phyloP scores from a whole-genome alignment of 2,329 filamentous ascomycete species.

The Talaromyces sp. region DNA sequence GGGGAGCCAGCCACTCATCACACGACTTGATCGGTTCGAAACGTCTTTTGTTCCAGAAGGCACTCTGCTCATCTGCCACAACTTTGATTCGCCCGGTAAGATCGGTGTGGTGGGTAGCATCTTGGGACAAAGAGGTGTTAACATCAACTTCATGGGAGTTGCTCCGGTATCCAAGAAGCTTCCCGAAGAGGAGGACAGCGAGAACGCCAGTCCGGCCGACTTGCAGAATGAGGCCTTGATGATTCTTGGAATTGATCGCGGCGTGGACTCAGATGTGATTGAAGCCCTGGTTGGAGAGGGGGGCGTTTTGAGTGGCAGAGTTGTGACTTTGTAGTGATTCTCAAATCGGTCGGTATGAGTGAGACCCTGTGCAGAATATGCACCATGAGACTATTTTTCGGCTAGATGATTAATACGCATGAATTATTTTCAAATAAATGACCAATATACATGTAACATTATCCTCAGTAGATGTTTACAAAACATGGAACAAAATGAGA shows the following conservation, averaged over 20 bases:
- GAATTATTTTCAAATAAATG: too few species aligned
- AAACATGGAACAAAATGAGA: not conserved
- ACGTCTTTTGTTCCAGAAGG: constrained; percentile 69
- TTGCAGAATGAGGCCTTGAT: constrained; percentile 65
- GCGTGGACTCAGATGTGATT: constrained; percentile 53
- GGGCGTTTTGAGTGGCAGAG: constrained; percentile 49
- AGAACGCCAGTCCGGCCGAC: constrained; percentile 21
- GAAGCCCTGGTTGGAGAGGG: constrained; percentile 44
- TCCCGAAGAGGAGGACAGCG: constrained; percentile 8
- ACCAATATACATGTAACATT: too few species aligned
- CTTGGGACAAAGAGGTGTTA: constrained; percentile 64
- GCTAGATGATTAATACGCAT: not conserved
- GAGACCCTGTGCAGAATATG: not conserved
- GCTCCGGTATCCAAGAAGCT: constrained; percentile 36
- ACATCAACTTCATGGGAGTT: constrained; percentile 77
- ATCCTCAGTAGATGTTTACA: not conserved
- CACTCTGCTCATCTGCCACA: constrained; percentile 69
- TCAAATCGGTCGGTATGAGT: not conserved
- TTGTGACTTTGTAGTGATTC: constrained; percentile 41
- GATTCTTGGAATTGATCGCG: constrained; percentile 69
- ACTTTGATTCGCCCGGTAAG: constrained; percentile 76
- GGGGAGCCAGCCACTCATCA: constrained; percentile 52
- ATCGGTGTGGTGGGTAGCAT: constrained; percentile 72
- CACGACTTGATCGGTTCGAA: constrained; percentile 65
- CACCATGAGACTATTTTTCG: not conserved